These are phyloP conservation scores for Linaria vulgaris DNA, from an alignment of 257 asterid species.

Conservation along the genomic window DNA sequence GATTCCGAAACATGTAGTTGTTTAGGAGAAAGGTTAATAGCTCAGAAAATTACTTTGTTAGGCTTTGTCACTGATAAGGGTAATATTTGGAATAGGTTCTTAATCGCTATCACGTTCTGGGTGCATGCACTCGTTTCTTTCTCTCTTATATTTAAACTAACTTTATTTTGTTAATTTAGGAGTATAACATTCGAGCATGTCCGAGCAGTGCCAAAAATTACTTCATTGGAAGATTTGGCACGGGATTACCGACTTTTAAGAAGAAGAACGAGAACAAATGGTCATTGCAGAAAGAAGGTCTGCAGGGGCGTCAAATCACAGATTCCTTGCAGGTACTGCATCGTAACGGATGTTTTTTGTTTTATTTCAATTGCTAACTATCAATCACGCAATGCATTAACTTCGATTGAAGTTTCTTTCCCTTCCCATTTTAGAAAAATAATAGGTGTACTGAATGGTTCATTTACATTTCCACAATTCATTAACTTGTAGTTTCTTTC, in stretches of 20 bases:
- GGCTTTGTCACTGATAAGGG: constrained; percentile 11
- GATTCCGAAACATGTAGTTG: neutral
- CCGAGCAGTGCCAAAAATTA: constrained; percentile 72
- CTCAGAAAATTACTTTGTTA: constrained; percentile 4
- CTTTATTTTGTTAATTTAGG: constrained; percentile 45
- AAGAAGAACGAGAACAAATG: constrained; percentile 87
- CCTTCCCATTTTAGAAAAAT: too few species aligned
- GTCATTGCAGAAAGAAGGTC: constrained; percentile 87
- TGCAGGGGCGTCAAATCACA: constrained; percentile 92
- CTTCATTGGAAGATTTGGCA: constrained; percentile 83
- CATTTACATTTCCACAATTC: constrained; percentile 9
- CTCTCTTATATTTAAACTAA: neutral
- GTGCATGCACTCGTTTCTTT: constrained; percentile 9
- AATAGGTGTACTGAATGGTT: neutral
- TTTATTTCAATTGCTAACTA: constrained; percentile 15
- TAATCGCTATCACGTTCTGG: neutral
- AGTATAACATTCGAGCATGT: constrained; percentile 85
- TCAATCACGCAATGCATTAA: too few species aligned
- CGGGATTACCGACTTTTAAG: constrained; percentile 83
- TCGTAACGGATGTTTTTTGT: constrained; percentile 15
- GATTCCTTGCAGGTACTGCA: constrained; percentile 77
- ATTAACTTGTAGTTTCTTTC: too few species aligned
- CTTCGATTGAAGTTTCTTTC: neutral
- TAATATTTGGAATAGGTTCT: constrained; percentile 16
- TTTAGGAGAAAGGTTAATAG: too few species aligned